Evolutionary conservation across 495 filamentous ascomycete species (phyloP).

Genomic region (Podospora pseudoanserina): DNA sequence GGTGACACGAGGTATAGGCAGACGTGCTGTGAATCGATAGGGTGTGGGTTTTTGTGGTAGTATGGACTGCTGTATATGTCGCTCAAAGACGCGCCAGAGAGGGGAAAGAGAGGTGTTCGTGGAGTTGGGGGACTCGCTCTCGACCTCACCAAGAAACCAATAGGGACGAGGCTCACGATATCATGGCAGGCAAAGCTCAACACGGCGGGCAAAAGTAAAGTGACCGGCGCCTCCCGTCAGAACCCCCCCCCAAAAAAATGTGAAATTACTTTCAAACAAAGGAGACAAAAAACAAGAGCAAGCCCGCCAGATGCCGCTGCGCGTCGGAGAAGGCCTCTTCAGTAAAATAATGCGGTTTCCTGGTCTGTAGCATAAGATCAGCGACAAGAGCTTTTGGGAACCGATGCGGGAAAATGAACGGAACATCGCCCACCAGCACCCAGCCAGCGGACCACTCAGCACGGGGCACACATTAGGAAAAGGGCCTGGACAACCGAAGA

Average conservation of each 20-base stretch:
- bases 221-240: slow-evolving; percentile 10
- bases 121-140: slow-evolving; percentile 18
- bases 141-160: slow-evolving; percentile 28
- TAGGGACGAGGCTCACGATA: slow-evolving; percentile 31
- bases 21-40: slow-evolving; percentile 8
- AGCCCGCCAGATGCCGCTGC: neutral
- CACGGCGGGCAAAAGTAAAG: slow-evolving; percentile 9
- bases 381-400: slow-evolving; percentile 18
- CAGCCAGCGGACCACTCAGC: slow-evolving; percentile 14
- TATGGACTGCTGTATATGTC: slow-evolving; percentile 4
- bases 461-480: slow-evolving; percentile 28
- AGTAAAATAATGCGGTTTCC: slow-evolving; percentile 8
- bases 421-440: slow-evolving; percentile 10
- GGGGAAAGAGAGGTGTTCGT: slow-evolving; percentile 1
- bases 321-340: slow-evolving; percentile 5
- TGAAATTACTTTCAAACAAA: slow-evolving; percentile 1
- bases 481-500: slow-evolving; percentile 27
- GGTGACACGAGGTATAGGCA: slow-evolving; percentile 7
- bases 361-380: slow-evolving; percentile 17
- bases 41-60: neutral
- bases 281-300: neutral
- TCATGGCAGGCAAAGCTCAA: slow-evolving; percentile 31
- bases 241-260: too few species aligned
- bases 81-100: slow-evolving; percentile 20
- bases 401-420: slow-evolving; percentile 33